Conservation (phyloP, 2,329 filamentous ascomycete species). For the Pyrenochaeta sp. region DNA sequence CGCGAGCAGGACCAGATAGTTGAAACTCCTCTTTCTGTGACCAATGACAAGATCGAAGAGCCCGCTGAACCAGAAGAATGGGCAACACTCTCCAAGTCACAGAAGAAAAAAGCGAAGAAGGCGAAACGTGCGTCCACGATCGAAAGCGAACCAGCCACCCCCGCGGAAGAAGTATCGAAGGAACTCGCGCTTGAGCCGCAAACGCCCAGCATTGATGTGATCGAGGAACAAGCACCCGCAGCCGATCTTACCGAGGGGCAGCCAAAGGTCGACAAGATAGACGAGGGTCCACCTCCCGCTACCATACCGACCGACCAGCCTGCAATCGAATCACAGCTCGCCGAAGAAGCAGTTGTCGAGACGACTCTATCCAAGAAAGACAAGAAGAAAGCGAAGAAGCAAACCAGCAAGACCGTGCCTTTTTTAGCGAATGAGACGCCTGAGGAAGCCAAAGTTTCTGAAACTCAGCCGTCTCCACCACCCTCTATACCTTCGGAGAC, state of each 20-base stretch:
- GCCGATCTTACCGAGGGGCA: not conserved
- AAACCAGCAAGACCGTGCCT: conserved; percentile 27
- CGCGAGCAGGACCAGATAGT: not conserved
- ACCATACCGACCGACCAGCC: conserved; percentile 1
- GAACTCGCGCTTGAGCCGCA: conserved; percentile 9
- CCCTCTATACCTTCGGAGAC: conserved; percentile 38
- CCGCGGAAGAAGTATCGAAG: conserved; percentile 10
- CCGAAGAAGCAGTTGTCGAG: conserved; percentile 13
- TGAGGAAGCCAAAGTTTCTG: conserved; percentile 41
- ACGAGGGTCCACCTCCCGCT: conserved; percentile 1
- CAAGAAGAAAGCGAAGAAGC: conserved; percentile 34
- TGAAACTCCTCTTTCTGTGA: not conserved
- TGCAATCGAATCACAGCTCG: conserved; percentile 2
- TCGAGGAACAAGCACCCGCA: not conserved
- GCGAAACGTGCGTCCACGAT: conserved; percentile 28
- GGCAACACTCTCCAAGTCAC: conserved; percentile 31
- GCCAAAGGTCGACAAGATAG: conserved; percentile 4
- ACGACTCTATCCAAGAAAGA: conserved; percentile 24
- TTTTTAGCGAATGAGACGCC: conserved; percentile 44
- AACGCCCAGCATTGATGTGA: not conserved
- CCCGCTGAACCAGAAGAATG: conserved; percentile 16
- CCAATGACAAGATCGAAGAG: not conserved
- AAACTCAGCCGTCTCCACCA: conserved; percentile 40
- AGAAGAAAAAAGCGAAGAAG: conserved; percentile 41
- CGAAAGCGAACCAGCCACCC: conserved; percentile 16